A percentile compares a stretch with the other conserved stretches of the same genome.
phyloP scores from a whole-genome alignment of 495 filamentous ascomycete species.

The Peziza echinospora region DNA sequence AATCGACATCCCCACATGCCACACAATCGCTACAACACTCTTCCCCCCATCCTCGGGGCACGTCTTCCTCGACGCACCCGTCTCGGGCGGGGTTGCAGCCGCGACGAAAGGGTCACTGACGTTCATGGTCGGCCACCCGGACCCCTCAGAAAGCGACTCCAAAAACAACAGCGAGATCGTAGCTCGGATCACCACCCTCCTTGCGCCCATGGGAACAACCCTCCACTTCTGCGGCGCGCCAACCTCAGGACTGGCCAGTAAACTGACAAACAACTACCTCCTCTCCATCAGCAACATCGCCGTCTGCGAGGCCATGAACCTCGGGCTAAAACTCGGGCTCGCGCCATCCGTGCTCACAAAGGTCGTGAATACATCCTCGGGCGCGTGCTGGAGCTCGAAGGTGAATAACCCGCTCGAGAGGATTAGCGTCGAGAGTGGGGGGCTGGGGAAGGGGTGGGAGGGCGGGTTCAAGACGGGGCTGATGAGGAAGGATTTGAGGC shows the following conservation, averaged over 20 bases:
- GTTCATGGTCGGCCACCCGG: constrained; percentile 65
- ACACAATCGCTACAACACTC: constrained; percentile 40
- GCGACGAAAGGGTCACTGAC: constrained; percentile 52
- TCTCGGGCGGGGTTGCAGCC: constrained; percentile 73
- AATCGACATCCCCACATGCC: constrained; percentile 61
- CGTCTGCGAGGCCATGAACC: constrained; percentile 79
- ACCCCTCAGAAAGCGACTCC: too few species aligned
- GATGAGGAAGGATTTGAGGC: constrained; percentile 63
- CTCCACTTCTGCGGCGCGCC: constrained; percentile 63
- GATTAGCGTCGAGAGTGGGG: too few species aligned
- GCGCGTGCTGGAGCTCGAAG: constrained; percentile 78
- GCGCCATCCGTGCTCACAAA: constrained; percentile 56
- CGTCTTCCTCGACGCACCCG: constrained; percentile 57
- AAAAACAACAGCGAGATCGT: too few species aligned
- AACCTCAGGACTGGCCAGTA: constrained; percentile 59
- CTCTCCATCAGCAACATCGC: constrained; percentile 84
- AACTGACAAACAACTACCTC: constrained; percentile 86
- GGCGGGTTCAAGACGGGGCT: constrained; percentile 67
- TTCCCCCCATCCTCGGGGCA: constrained; percentile 29
- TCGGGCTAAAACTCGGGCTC: constrained; percentile 66
- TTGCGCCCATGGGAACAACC: constrained; percentile 61
- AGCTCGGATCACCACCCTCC: constrained; percentile 35
- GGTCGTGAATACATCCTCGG: constrained; percentile 69
- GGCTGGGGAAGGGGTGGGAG: constrained; percentile 48
- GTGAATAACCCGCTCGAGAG: constrained; percentile 82